Conservation (phyloP, 176 grass and related monocot genomes). For the Canna indica region DNA sequence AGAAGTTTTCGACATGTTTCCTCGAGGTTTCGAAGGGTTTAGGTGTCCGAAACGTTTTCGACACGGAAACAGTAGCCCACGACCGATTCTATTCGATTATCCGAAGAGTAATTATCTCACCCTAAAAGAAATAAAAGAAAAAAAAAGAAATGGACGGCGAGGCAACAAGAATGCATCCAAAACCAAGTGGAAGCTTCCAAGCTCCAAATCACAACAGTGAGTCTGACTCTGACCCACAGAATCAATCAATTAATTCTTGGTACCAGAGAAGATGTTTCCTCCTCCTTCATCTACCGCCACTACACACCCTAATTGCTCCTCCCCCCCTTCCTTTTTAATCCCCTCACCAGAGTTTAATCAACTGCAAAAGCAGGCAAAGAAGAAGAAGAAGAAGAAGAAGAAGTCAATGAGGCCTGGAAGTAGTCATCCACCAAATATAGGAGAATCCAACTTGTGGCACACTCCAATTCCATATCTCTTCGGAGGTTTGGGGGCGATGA, state of each 20-base stretch:
- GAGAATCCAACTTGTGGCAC: not conserved
- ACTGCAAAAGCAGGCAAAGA: not conserved
- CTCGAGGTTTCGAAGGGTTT: too few relatives aligned
- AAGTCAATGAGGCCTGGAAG: not conserved
- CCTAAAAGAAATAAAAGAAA: not conserved
- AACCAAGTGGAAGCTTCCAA: not conserved
- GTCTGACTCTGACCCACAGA: not conserved
- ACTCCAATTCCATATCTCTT: not conserved
- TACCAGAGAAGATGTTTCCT: not conserved
- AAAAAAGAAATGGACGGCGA: not conserved
- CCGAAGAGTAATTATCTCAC: not conserved
- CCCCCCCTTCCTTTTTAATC: not conserved
- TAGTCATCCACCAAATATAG: not conserved
- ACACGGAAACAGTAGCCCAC: too few relatives aligned
- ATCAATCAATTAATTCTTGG: not conserved
- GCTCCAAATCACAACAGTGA: not conserved
- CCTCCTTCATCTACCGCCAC: not conserved
- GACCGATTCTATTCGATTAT: too few relatives aligned
- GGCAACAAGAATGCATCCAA: not conserved
- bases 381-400: not conserved
- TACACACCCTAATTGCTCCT: not conserved
- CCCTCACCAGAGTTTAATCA: not conserved
- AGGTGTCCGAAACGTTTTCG: too few relatives aligned
- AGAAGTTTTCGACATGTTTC: too few relatives aligned
- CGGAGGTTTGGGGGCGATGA: not conserved